Conservation (phyloP, 2,329 filamentous ascomycete genomes). For the Chaetomiaceae sp. region DNA sequence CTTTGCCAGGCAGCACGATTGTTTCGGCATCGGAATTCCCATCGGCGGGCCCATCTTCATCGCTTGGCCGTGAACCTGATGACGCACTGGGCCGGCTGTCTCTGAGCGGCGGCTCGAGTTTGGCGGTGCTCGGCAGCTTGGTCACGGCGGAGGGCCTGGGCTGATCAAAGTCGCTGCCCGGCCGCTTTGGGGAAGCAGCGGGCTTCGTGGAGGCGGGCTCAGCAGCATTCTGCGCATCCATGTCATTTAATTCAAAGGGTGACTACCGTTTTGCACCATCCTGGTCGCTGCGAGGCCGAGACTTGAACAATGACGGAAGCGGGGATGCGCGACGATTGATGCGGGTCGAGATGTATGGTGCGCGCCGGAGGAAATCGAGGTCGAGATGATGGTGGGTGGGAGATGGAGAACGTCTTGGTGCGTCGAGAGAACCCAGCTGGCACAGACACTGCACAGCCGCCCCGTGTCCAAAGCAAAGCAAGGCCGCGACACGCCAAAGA, state of each 20-base stretch:
- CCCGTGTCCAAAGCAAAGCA: slow-evolving; percentile 19
- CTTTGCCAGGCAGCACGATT: slow-evolving; percentile 62
- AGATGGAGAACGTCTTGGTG: slow-evolving; percentile 5
- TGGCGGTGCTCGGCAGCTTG: slow-evolving; percentile 27
- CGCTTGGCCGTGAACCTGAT: slow-evolving; percentile 33
- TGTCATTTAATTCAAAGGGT: slow-evolving; percentile 56
- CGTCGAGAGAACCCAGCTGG: slow-evolving; percentile 11
- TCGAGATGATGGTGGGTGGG: slow-evolving; percentile 9
- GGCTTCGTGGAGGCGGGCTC: slow-evolving; percentile 58
- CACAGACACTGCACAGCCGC: slow-evolving; percentile 19
- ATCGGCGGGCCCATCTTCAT: slow-evolving; percentile 44
- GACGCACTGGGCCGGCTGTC: slow-evolving; percentile 29
- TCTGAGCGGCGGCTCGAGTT: slow-evolving; percentile 27
- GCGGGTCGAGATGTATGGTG: slow-evolving; percentile 21
- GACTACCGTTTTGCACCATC: slow-evolving; percentile 53
- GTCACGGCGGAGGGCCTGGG: slow-evolving; percentile 29
- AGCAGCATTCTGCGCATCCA: slow-evolving; percentile 65
- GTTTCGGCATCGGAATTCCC: slow-evolving; percentile 69
- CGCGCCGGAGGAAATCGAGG: slow-evolving; percentile 17
- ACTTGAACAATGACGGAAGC: slow-evolving; percentile 18
- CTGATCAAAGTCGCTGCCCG: slow-evolving; percentile 35
- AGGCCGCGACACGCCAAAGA: slow-evolving; percentile 6
- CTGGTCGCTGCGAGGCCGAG: slow-evolving; percentile 44
- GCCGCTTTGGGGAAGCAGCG: slow-evolving; percentile 48
- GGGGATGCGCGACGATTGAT: slow-evolving; percentile 23